A percentile compares a stretch with the other conserved stretches of the same genome.
These are phyloP conservation scores for Candida manassasensis DNA, from an alignment of 805 yeast genomes.

Conservation along the genomic window DNA sequence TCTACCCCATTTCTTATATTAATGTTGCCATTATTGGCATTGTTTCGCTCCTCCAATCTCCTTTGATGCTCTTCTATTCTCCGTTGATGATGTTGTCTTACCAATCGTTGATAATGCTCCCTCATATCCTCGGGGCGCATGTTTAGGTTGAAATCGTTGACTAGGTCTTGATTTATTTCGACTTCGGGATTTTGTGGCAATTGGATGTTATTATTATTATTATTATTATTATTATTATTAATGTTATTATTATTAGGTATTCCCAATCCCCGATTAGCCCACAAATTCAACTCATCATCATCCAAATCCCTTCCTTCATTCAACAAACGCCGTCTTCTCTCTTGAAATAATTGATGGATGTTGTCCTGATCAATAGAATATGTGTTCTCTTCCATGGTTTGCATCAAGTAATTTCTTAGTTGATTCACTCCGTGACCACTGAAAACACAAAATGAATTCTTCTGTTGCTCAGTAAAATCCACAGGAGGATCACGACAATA, in stretches of 20 bases:
- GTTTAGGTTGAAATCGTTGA: constrained; percentile 24
- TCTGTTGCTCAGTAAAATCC: constrained; percentile 84
- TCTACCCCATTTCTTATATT: constrained; percentile 8
- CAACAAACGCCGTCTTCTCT: constrained; percentile 22
- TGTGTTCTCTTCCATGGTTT: constrained; percentile 32
- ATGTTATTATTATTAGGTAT: constrained; percentile 6
- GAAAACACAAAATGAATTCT: constrained; percentile 84
- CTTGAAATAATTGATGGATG: constrained; percentile 24
- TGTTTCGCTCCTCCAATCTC: constrained; percentile 7
- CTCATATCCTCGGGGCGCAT: constrained; percentile 30
- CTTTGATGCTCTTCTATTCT: no score
- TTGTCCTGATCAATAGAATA: constrained; percentile 31
- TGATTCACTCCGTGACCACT: constrained; percentile 83
- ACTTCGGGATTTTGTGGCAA: constrained; percentile 15
- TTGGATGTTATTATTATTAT: constrained; percentile 3
- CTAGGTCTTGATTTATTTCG: constrained; percentile 27
- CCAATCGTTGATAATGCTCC: constrained; percentile 26
- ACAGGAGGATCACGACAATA: constrained; percentile 91
- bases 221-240: constrained; percentile 3
- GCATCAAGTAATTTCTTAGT: constrained; percentile 64
- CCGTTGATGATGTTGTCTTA: constrained; percentile 25
- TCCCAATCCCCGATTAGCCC: constrained; percentile 14
- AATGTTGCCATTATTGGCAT: not conserved
- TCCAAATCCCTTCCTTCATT: constrained; percentile 16
- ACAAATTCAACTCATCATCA: constrained; percentile 20